phyloP scores from a whole-genome alignment of 305 asterid species.

The Lippia alba region DNA sequence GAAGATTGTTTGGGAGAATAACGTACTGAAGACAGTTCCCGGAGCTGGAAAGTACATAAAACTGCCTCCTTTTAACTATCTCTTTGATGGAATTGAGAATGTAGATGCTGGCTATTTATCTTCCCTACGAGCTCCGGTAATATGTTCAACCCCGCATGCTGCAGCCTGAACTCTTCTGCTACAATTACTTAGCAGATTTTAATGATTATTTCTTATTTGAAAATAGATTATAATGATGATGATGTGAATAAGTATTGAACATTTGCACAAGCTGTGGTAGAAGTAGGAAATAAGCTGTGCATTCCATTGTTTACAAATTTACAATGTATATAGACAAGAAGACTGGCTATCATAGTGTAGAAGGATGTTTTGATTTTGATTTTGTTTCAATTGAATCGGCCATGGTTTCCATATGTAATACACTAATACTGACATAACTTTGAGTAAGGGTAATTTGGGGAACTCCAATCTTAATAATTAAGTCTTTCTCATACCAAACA shows the following conservation, averaged over 20 bases:
- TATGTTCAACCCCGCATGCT: slow-evolving; percentile 42
- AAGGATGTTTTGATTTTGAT: too few relatives aligned
- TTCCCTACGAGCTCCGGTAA: slow-evolving; percentile 81
- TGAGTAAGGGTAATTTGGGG: too few relatives aligned
- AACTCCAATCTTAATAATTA: too few relatives aligned
- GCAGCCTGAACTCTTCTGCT: slow-evolving; percentile 41
- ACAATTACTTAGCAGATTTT: not conserved
- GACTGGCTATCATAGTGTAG: too few relatives aligned
- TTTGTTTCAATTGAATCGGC: too few relatives aligned
- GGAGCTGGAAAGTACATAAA: slow-evolving; percentile 82
- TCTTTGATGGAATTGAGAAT: slow-evolving; percentile 73
- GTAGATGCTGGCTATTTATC: slow-evolving; percentile 64
- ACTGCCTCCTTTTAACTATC: slow-evolving; percentile 82
- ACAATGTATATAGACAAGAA: slow-evolving; percentile 18
- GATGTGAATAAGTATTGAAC: not conserved
- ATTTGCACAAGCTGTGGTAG: not conserved
- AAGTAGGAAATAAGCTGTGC: not conserved
- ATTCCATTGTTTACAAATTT: slow-evolving; percentile 3
- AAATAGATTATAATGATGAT: not conserved
- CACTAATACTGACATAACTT: too few relatives aligned
- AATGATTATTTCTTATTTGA: not conserved
- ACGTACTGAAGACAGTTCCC: slow-evolving; percentile 63
- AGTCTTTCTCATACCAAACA: too few relatives aligned
- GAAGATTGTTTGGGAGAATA: slow-evolving; percentile 86
- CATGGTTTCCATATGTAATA: too few relatives aligned